Evolutionary conservation across 441 rosid genomes (phyloP).

Genomic region (Pelargonium citronellum): DNA sequence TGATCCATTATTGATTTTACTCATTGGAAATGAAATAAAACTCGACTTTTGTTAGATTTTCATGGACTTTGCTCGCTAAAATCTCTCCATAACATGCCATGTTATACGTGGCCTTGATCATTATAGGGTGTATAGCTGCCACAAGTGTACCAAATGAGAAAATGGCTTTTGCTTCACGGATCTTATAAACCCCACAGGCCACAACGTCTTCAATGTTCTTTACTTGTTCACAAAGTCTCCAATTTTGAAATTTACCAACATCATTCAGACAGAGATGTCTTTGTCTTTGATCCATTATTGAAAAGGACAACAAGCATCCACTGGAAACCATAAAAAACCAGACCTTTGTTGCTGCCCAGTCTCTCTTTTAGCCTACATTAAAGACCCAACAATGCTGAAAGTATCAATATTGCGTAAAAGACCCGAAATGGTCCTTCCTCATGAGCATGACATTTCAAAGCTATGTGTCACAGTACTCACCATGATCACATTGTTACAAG

Average conservation of each 20-base stretch:
- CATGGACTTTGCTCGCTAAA: too few species aligned
- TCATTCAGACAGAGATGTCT: slow-evolving; percentile 10
- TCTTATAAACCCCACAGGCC: slow-evolving; percentile 15
- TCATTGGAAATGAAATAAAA: too few species aligned
- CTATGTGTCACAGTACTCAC: neutral
- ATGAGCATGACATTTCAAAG: neutral
- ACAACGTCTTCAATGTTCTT: slow-evolving; percentile 22
- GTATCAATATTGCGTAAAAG: neutral
- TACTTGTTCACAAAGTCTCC: slow-evolving; percentile 31
- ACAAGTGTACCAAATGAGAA: neutral
- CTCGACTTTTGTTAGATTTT: too few species aligned
- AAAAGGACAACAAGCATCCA: too few species aligned
- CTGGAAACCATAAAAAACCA: too few species aligned
- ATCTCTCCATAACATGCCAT: too few species aligned
- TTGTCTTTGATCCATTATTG: neutral
- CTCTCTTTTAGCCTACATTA: neutral
- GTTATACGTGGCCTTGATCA: too few species aligned
- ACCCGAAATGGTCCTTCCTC: neutral
- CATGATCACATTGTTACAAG: neutral
- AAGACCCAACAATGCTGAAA: neutral
- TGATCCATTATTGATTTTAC: too few species aligned
- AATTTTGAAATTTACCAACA: slow-evolving; percentile 22
- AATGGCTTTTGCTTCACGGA: slow-evolving; percentile 39
- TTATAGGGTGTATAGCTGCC: neutral
- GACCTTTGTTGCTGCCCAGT: too few species aligned